phyloP scores from a whole-genome alignment of 139 green algal genomes.

The Zygnema circumcarinatum region DNA sequence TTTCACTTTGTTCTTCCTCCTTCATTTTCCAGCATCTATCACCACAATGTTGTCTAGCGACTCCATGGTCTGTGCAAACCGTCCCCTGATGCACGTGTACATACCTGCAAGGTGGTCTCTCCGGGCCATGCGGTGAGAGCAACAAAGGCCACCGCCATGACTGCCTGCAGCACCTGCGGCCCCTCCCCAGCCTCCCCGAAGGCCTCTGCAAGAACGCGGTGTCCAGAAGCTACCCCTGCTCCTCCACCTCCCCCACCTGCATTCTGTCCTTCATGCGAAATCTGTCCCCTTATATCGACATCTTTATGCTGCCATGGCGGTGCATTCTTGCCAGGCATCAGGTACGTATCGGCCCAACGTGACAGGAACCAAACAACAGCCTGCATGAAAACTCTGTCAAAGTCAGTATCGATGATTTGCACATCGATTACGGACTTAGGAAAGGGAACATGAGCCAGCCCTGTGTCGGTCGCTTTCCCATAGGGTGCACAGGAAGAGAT shows the following conservation, averaged over 20 bases:
- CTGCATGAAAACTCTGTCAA: conserved; percentile 35
- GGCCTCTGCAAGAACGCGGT: not conserved
- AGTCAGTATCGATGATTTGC: no score
- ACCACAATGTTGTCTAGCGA: no score
- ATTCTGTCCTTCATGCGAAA: not conserved
- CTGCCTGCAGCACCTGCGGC: conserved; percentile 25
- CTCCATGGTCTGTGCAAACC: no score
- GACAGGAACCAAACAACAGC: conserved; percentile 66
- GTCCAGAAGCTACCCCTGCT: not conserved
- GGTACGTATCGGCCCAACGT: conserved; percentile 88
- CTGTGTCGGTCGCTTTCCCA: no score
- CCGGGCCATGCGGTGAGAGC: conserved; percentile 51
- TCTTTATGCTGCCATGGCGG: not conserved
- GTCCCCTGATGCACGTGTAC: no score
- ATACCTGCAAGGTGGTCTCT: conserved; percentile 58
- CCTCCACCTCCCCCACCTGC: not conserved
- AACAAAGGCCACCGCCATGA: conserved; percentile 31
- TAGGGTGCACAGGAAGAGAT: not conserved
- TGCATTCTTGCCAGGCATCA: conserved; percentile 63
- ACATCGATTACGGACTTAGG: no score
- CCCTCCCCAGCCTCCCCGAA: conserved; percentile 51
- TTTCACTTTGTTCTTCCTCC: no score
- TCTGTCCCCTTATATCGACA: not conserved
- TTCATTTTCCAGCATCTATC: no score
- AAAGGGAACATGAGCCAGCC: no score